These are phyloP conservation scores for Aspergillus taichungensis DNA, from an alignment of 495 filamentous ascomycete species.

Conservation along the genomic window DNA sequence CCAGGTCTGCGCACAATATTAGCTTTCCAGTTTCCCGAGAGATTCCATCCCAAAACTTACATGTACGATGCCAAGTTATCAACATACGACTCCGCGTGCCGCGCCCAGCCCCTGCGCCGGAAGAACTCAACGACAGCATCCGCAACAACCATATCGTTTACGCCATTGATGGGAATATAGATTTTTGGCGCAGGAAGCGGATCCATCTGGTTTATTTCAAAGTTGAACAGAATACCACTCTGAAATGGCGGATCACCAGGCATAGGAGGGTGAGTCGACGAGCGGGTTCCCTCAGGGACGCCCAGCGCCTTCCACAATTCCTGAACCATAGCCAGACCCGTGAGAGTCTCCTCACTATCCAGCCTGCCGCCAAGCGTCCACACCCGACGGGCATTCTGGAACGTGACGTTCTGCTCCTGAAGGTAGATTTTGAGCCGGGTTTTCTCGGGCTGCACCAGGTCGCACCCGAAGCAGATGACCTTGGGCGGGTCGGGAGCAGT, in stretches of 20 bases:
- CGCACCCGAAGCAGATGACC: not conserved
- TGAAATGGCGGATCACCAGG: not conserved
- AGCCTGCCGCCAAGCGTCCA: slow-evolving; percentile 2
- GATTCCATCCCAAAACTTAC: too few relatives aligned
- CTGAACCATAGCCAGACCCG: not conserved
- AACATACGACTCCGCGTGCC: too few relatives aligned
- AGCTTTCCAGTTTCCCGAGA: too few relatives aligned
- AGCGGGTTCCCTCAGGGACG: slow-evolving; percentile 1
- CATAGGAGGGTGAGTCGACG: not conserved
- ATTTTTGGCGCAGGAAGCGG: slow-evolving; percentile 2
- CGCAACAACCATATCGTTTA: not conserved
- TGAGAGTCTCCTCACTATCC: not conserved
- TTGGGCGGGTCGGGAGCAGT: too few relatives aligned
- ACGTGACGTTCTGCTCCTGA: not conserved
- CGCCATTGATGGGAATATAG: slow-evolving; percentile 2
- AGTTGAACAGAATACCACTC: too few relatives aligned
- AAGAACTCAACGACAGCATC: slow-evolving; percentile 2
- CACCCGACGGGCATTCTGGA: not conserved
- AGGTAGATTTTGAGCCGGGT: slow-evolving; percentile 8
- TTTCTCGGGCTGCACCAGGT: slow-evolving; percentile 1
- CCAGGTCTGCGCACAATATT: too few relatives aligned
- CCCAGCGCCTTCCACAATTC: slow-evolving; percentile 4
- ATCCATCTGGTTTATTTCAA: not conserved
- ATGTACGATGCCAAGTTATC: too few relatives aligned
- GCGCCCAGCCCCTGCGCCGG: not conserved